Conservation (phyloP, 2,329 filamentous ascomycete species). For the Cercospora sojina region DNA sequence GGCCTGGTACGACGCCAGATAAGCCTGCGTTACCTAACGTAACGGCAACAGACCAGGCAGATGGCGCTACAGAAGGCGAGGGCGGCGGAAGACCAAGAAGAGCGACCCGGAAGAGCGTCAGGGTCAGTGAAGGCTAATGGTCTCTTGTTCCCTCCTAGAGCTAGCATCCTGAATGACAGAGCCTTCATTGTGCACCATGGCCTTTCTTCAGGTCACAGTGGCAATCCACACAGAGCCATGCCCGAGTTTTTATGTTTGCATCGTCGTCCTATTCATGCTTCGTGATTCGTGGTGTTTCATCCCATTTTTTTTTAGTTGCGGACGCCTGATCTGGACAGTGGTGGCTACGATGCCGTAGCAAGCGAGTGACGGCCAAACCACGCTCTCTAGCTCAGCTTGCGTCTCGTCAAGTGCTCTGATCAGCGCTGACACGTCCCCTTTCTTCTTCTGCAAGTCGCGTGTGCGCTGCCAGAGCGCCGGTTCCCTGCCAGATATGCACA, state of each 20-base stretch:
- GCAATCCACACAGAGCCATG: background rate
- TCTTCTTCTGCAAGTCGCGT: constrained; percentile 36
- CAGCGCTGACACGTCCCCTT: constrained; percentile 41
- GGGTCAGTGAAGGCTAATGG: constrained; percentile 34
- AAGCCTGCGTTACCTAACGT: background rate
- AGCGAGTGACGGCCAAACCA: constrained; percentile 27
- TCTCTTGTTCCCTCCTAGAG: background rate
- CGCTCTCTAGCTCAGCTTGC: constrained; percentile 39
- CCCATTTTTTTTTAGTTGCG: background rate
- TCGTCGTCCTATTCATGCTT: background rate
- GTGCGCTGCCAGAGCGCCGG: constrained; percentile 28
- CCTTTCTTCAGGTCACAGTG: background rate
- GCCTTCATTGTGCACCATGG: background rate
- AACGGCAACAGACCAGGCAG: background rate
- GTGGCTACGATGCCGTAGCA: background rate
- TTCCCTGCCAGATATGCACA: constrained; percentile 58
- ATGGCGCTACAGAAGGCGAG: background rate
- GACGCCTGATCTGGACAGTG: background rate
- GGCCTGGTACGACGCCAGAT: background rate
- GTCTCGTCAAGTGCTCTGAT: constrained; percentile 40
- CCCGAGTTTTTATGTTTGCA: background rate
- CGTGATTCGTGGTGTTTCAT: background rate
- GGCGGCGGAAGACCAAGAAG: constrained; percentile 29
- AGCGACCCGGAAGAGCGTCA: constrained; percentile 35
- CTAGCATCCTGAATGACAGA: background rate